A percentile compares a stretch with the other conserved stretches of the same genome.
These are phyloP conservation scores for Microbotryum violaceum DNA, from an alignment of 1,284 basidiomycete genomes.

Conservation along the genomic window DNA sequence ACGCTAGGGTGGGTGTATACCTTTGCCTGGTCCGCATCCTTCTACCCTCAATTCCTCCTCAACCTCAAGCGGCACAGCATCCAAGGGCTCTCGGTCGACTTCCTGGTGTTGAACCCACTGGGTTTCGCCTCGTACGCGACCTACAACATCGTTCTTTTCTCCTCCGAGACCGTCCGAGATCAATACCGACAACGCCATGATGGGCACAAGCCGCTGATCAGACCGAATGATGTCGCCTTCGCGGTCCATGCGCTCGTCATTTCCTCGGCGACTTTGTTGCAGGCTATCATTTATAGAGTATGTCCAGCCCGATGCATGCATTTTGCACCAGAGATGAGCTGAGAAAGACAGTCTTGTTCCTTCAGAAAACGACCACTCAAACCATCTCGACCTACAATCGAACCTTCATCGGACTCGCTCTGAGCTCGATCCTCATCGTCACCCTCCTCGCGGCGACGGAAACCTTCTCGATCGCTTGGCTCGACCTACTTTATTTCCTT, in stretches of 20 bases:
- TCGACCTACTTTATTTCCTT: conserved; percentile 36
- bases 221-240: conserved; percentile 44
- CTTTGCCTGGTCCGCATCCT: conserved; percentile 28
- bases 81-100: conserved; percentile 44
- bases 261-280: conserved; percentile 18
- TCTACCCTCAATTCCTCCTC: conserved; percentile 46
- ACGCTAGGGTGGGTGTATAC: conserved; percentile 25
- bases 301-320: not conserved
- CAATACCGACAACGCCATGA: conserved; percentile 43
- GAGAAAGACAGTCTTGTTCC: not conserved
- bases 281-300: conserved; percentile 52
- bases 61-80: conserved; percentile 43
- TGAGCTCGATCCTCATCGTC: conserved; percentile 68
- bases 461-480: conserved; percentile 50
- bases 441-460: conserved; percentile 56
- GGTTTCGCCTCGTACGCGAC: conserved; percentile 44
- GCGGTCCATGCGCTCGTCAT: conserved; percentile 31
- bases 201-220: conserved; percentile 43
- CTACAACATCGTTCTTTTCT: conserved; percentile 42
- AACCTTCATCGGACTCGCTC: conserved; percentile 10
- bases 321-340: not conserved
- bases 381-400: conserved; percentile 9
- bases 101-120: conserved; percentile 44
- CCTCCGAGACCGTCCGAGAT: conserved; percentile 37
- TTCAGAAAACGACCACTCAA: conserved; percentile 9